phyloP scores from a whole-genome alignment of 495 filamentous ascomycete species.

The Aspergillus homomorphus region DNA sequence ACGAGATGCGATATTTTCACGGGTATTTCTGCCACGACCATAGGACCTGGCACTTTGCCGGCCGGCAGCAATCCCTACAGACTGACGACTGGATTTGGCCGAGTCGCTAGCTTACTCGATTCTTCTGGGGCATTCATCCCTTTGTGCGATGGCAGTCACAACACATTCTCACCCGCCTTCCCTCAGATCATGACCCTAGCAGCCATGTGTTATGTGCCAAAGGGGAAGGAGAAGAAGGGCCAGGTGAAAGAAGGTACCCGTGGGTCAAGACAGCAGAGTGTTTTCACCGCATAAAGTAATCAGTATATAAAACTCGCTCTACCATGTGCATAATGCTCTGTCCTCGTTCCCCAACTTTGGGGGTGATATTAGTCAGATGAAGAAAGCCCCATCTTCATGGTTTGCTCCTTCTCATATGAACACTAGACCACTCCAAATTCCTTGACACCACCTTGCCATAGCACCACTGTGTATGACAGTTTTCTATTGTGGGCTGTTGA shows the following conservation, averaged over 20 bases:
- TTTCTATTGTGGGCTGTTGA: no score
- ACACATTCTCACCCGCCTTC: neutral
- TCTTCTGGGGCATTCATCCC: neutral
- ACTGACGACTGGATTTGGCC: neutral
- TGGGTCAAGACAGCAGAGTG: neutral
- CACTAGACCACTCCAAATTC: neutral
- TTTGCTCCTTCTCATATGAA: neutral
- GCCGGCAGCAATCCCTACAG: neutral
- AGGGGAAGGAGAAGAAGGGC: neutral
- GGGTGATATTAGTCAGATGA: neutral
- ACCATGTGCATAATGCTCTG: neutral
- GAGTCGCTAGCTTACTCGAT: neutral
- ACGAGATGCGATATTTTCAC: neutral
- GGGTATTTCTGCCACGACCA: neutral
- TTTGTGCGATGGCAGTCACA: neutral
- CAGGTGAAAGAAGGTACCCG: neutral
- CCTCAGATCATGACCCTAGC: neutral
- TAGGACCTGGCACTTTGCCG: neutral
- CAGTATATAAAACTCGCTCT: neutral
- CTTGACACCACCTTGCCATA: no score
- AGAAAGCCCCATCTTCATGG: neutral
- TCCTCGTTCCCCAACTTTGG: neutral
- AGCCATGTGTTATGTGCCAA: neutral
- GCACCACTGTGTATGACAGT: no score
- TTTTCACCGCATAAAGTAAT: neutral